Percentiles rank a stretch among this genome's conserved stretches.
phyloP scores from a whole-genome alignment of 352 stramenopile genomes.

The Phytophthora macrochlamydospora region DNA sequence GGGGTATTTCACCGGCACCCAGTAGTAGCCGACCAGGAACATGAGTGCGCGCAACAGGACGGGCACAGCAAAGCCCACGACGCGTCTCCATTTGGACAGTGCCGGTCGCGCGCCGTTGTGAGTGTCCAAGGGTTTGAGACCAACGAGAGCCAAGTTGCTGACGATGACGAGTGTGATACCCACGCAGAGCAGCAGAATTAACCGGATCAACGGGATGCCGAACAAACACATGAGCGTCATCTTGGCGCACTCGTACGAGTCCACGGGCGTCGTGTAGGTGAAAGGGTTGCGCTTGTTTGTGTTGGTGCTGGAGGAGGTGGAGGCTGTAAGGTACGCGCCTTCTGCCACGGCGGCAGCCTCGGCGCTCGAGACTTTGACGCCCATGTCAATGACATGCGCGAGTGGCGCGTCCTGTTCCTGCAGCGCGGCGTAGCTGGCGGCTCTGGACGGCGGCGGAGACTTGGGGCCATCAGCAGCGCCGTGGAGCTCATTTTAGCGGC shows the following conservation, averaged over 20 bases:
- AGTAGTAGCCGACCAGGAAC: constrained; percentile 74
- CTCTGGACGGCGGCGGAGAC: constrained; percentile 24
- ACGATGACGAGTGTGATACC: constrained; percentile 43
- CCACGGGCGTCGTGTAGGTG: constrained; percentile 57
- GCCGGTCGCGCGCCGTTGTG: constrained; percentile 27
- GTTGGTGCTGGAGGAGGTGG: constrained; percentile 16
- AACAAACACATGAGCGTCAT: constrained; percentile 59
- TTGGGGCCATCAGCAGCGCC: constrained; percentile 22
- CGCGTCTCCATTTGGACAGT: constrained; percentile 51
- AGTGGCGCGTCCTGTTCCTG: constrained; percentile 17
- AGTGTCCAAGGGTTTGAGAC: constrained; percentile 50
- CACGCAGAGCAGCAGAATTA: constrained; percentile 46
- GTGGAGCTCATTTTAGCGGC: constrained; percentile 29
- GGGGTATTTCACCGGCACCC: constrained; percentile 54
- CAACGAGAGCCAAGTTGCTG: constrained; percentile 54
- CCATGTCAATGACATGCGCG: constrained; percentile 27
- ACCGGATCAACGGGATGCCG: constrained; percentile 58
- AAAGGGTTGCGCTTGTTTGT: constrained; percentile 54
- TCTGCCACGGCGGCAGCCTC: constrained; percentile 18
- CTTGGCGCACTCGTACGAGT: constrained; percentile 66
- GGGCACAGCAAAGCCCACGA: constrained; percentile 39
- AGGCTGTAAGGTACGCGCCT: constrained; percentile 29
- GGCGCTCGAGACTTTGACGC: constrained; percentile 24
- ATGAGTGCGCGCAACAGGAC: constrained; percentile 54
- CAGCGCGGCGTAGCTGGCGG: constrained; percentile 21